Percentiles rank a stretch among this genome's conserved stretches.
These are phyloP conservation scores for Tolypocladium amazonense DNA, from an alignment of 2,329 filamentous ascomycete genomes.

Conservation along the genomic window DNA sequence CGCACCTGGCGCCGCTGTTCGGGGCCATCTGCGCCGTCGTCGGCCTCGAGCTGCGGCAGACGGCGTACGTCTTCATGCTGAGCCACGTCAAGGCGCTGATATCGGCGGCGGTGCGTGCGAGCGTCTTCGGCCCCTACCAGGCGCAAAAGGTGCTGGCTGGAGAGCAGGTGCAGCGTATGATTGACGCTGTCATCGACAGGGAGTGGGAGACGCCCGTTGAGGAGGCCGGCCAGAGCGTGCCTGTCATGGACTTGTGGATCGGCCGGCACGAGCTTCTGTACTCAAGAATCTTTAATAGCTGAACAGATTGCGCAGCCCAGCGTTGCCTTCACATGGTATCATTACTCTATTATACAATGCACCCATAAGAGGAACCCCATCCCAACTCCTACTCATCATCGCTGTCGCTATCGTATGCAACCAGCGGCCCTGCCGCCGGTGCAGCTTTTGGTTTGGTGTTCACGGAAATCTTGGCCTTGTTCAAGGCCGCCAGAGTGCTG, in stretches of 20 bases:
- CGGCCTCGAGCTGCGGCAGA: slow-evolving; percentile 47
- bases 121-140: slow-evolving; percentile 71
- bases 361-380: slow-evolving; percentile 2
- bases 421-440: slow-evolving; percentile 57
- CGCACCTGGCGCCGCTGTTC: slow-evolving; percentile 62
- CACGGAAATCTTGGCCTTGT: slow-evolving; percentile 42
- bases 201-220: slow-evolving; percentile 51
- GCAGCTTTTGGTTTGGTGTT: slow-evolving; percentile 43
- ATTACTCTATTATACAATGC: slow-evolving; percentile 15
- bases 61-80: slow-evolving; percentile 66
- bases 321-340: slow-evolving; percentile 14
- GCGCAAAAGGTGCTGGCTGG: slow-evolving; percentile 64
- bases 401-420: slow-evolving; percentile 84
- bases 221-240: slow-evolving; percentile 64
- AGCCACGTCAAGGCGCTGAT: slow-evolving; percentile 67
- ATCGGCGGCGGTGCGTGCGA: slow-evolving; percentile 66
- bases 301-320: slow-evolving; percentile 8
- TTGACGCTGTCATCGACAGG: slow-evolving; percentile 46
- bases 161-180: slow-evolving; percentile 41
- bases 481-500: slow-evolving; percentile 71
- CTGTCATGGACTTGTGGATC: slow-evolving; percentile 73
- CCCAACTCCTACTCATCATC: slow-evolving; percentile 44
- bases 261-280: slow-evolving; percentile 76
- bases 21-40: slow-evolving; percentile 56
- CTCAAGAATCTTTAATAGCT: slow-evolving; percentile 81